Evolutionary conservation across 306 rosid genomes (phyloP).

Genomic region (Macrotyloma uniflorum): DNA sequence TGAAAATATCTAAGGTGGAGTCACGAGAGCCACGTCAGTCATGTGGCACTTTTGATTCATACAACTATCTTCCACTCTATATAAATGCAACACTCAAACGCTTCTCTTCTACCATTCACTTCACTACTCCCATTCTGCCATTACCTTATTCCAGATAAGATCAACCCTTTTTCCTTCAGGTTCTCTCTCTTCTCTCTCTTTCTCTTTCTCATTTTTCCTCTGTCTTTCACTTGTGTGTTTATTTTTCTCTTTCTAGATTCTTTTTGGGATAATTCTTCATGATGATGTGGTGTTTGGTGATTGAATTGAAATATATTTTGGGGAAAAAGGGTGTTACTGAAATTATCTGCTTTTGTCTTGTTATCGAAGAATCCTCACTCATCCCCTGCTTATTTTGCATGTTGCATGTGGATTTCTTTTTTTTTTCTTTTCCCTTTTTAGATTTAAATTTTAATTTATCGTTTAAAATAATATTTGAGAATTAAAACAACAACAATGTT

Average conservation of each 20-base stretch:
- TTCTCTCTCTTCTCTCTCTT: conserved; percentile 30
- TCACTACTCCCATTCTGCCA: not conserved
- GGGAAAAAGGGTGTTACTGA: not conserved
- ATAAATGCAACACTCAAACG: conserved; percentile 11
- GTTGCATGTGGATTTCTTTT: not conserved
- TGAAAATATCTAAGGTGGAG: not conserved
- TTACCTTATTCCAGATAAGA: conserved; percentile 26
- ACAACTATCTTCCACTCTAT: not conserved
- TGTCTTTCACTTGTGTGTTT: not conserved
- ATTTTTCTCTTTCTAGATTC: not conserved
- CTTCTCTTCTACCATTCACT: conserved; percentile 16
- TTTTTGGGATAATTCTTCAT: not conserved
- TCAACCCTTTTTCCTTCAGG: conserved; percentile 25
- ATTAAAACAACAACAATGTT: too few relatives aligned
- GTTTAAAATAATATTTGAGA: not conserved
- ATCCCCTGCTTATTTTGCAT: conserved; percentile 8
- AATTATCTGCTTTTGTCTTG: conserved; percentile 25
- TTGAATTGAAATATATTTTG: conserved; percentile 17
- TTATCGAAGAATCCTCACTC: conserved; percentile 15
- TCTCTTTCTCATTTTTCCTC: not conserved
- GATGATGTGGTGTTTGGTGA: conserved; percentile 10
- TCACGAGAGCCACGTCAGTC: not conserved
- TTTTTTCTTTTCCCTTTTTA: not conserved
- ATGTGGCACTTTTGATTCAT: not conserved
- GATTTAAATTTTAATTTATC: not conserved